Evolutionary conservation across 371 early-diverging fungal species (phyloP).

Genomic region (Vairimorpha necatrix): DNA sequence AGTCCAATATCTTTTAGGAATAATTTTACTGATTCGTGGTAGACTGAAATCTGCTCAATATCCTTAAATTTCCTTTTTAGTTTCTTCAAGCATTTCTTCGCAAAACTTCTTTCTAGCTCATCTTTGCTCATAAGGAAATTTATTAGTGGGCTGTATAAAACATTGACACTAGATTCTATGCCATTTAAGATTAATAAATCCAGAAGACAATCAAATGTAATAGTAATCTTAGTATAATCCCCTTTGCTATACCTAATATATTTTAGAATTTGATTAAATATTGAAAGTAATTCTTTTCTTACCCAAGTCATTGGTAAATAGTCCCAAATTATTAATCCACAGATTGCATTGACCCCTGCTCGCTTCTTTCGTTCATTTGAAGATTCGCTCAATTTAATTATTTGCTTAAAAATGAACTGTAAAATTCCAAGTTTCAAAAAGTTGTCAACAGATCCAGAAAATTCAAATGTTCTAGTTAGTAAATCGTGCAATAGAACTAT

Average conservation of each 20-base stretch:
- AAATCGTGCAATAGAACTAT: background rate
- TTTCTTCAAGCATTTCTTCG: background rate
- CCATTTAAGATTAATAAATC: background rate
- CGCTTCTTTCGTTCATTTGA: background rate
- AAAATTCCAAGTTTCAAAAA: background rate
- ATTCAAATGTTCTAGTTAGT: background rate
- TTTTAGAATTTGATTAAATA: background rate
- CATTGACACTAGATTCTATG: background rate
- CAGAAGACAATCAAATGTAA: background rate
- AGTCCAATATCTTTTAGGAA: background rate
- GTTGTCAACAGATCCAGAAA: background rate
- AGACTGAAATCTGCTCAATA: background rate
- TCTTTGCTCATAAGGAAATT: background rate
- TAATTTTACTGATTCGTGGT: background rate
- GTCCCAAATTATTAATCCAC: background rate
- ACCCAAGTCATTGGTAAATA: background rate
- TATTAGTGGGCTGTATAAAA: background rate
- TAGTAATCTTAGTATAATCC: background rate
- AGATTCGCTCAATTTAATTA: background rate
- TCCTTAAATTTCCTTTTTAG: background rate
- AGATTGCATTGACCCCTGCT: background rate
- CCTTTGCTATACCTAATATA: background rate
- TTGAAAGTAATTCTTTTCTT: background rate
- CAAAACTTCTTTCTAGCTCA: background rate
- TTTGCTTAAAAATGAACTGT: background rate